phyloP scores from a whole-genome alignment of 176 grass and related monocot genomes.

The Saccharum spontaneum region DNA sequence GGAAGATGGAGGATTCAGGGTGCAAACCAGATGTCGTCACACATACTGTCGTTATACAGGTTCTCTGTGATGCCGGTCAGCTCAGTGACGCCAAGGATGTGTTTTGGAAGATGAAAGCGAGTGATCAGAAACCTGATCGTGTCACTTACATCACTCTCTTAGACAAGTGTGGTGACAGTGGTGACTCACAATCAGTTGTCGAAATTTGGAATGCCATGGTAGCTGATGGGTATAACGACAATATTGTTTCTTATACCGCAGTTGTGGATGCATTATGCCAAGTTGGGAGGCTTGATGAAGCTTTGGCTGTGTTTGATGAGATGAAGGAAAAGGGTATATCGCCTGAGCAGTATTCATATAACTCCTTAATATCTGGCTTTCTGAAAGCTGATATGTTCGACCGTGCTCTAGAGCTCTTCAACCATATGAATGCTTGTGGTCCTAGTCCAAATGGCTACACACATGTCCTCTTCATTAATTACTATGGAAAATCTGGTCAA shows the following conservation, averaged over 20 bases:
- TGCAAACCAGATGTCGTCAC: conserved; percentile 82
- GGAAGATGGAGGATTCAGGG: conserved; percentile 64
- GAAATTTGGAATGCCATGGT: conserved; percentile 75
- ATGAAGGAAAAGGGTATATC: conserved; percentile 69
- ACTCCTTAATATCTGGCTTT: conserved; percentile 77
- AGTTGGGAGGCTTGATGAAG: conserved; percentile 70
- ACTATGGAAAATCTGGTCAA: conserved; percentile 79
- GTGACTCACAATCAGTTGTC: conserved; percentile 57
- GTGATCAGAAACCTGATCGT: conserved; percentile 76
- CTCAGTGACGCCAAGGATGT: conserved; percentile 68
- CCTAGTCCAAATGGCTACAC: conserved; percentile 73
- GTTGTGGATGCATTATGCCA: conserved; percentile 70
- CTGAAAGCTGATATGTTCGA: conserved; percentile 58
- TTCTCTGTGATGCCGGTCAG: conserved; percentile 69
- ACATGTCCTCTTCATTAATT: conserved; percentile 91
- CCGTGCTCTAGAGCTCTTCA: conserved; percentile 62
- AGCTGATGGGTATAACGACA: conserved; percentile 71
- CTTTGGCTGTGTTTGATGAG: conserved; percentile 51
- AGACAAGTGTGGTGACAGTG: conserved; percentile 75
- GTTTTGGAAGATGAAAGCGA: conserved; percentile 82
- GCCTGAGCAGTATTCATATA: conserved; percentile 84
- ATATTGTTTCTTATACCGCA: conserved; percentile 72
- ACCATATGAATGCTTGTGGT: conserved; percentile 71
- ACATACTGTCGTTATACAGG: conserved; percentile 74
- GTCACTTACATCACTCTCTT: conserved; percentile 87